Evolutionary conservation across 371 early-diverging fungal genomes (phyloP).

Genomic region (Haplosporangium sp.): DNA sequence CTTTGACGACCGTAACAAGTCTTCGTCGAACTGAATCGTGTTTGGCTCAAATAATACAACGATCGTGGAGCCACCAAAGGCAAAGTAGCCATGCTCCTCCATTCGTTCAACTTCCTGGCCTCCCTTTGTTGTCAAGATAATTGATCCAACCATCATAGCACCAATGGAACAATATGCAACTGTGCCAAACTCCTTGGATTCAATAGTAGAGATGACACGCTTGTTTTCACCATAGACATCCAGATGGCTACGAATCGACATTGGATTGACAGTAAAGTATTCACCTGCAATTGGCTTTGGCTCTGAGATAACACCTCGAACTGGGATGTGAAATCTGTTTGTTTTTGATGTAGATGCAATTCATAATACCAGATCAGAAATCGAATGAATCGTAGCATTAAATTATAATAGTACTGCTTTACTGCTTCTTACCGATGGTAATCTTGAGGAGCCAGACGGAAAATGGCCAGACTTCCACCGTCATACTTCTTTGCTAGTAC

Average conservation of each 20-base stretch:
- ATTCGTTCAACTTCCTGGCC: slow-evolving; percentile 68
- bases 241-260: slow-evolving; percentile 82
- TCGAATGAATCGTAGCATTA: neutral
- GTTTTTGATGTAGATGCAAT: neutral
- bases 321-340: slow-evolving; percentile 80
- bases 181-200: slow-evolving; percentile 76
- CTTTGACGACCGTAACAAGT: slow-evolving; percentile 63
- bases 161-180: slow-evolving; percentile 84
- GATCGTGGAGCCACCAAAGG: slow-evolving; percentile 85
- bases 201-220: slow-evolving; percentile 77
- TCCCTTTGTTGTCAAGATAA: slow-evolving; percentile 70
- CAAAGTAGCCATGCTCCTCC: slow-evolving; percentile 89
- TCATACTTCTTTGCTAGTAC: slow-evolving; percentile 63
- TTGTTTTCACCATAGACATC: slow-evolving; percentile 91
- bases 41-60: slow-evolving; percentile 78
- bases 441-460: slow-evolving; percentile 90
- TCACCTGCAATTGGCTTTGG: slow-evolving; percentile 73
- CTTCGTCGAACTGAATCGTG: slow-evolving; percentile 73
- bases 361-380: neutral
- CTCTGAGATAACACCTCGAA: slow-evolving; percentile 76
- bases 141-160: slow-evolving; percentile 92
- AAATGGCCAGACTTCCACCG: slow-evolving; percentile 81
- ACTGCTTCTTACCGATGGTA: slow-evolving; percentile 75
- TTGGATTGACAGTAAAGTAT: slow-evolving; percentile 90
- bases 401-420: neutral